phyloP scores from a whole-genome alignment of 495 filamentous ascomycete genomes.

The Xylaria cubensis region DNA sequence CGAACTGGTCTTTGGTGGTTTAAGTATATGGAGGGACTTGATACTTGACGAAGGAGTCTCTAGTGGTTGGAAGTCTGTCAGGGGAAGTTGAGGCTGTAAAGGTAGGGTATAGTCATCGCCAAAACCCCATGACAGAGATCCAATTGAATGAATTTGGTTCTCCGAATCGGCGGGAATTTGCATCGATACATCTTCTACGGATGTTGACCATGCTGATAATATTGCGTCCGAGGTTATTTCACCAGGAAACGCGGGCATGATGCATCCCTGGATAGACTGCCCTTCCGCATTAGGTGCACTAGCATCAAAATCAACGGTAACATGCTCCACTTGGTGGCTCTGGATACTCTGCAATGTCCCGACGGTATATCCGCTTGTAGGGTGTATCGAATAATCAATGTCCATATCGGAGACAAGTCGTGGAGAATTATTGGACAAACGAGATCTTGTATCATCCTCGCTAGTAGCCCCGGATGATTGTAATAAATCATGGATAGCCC shows the following conservation, averaged over 20 bases:
- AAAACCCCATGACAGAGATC: background rate
- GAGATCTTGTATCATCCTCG: background rate
- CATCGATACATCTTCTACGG: background rate
- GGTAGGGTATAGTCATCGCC: background rate
- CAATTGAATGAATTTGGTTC: background rate
- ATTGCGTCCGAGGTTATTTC: background rate
- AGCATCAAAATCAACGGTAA: background rate
- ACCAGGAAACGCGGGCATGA: background rate
- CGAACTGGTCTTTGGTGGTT: background rate
- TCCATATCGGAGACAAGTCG: background rate
- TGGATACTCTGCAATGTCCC: background rate
- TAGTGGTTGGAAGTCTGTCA: background rate
- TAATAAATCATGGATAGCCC: background rate
- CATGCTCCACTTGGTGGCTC: constrained; percentile 5
- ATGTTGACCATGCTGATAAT: background rate
- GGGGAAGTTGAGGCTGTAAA: background rate
- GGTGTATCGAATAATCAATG: background rate
- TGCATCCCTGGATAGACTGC: background rate
- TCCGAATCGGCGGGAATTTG: background rate
- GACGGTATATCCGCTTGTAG: background rate
- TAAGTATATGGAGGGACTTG: background rate
- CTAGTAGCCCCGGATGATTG: background rate
- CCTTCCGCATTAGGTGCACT: constrained; percentile 11
- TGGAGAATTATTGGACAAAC: background rate
- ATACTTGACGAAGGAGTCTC: background rate